Evolutionary conservation across 2,329 filamentous ascomycete species (phyloP).

Genomic region (Colletotrichum filicis): DNA sequence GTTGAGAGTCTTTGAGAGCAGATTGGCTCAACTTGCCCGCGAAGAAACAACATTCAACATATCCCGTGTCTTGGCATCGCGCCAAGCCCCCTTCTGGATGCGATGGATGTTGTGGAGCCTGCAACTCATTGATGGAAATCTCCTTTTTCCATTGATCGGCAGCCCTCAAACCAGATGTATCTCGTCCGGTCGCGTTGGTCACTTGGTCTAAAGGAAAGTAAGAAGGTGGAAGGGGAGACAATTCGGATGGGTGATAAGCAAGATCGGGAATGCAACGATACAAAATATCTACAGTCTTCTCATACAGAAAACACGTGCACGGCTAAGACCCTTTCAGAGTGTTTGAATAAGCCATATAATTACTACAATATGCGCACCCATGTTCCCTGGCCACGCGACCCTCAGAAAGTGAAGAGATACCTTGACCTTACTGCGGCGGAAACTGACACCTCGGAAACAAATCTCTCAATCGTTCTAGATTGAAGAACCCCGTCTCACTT

Average conservation of each 20-base stretch:
- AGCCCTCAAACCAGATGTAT: not conserved
- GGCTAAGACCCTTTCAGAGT: not conserved
- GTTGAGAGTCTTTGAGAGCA: constrained; percentile 1
- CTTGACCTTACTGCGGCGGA: not conserved
- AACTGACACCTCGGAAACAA: not conserved
- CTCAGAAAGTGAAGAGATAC: not conserved
- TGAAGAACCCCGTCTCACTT: not conserved
- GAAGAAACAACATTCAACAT: not conserved
- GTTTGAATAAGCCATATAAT: not conserved
- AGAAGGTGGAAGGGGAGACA: not conserved
- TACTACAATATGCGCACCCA: not conserved
- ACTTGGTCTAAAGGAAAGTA: too few relatives aligned
- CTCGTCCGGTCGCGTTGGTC: not conserved
- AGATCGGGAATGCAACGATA: too few relatives aligned
- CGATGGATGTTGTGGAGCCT: constrained; percentile 4
- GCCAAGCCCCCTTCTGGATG: constrained; percentile 1
- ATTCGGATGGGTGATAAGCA: not conserved
- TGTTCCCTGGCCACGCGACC: not conserved
- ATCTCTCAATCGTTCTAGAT: not conserved
- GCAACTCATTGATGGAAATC: constrained; percentile 32
- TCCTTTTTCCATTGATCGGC: constrained; percentile 16
- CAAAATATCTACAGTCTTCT: not conserved
- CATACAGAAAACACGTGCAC: not conserved
- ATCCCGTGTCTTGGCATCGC: constrained; percentile 26
- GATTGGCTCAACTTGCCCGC: constrained; percentile 2